Base-by-base conservation (phyloP, 2,329 filamentous ascomycete genomes). In the Ophiostoma angusticollis region DNA sequence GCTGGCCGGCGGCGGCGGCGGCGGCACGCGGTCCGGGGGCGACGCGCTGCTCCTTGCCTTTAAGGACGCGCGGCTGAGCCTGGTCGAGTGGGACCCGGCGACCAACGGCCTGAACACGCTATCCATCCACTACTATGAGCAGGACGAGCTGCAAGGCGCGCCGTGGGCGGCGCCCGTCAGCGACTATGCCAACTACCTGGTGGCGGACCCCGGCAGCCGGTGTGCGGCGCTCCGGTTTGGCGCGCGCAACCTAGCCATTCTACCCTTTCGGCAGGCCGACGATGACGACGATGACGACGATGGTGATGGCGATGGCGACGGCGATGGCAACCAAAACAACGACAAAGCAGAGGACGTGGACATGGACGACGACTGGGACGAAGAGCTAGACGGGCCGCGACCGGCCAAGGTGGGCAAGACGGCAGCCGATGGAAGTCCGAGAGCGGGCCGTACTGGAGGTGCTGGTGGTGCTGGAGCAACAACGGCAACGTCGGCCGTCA, bases 101-200 rank as follows among this genome's bases (percentile, higher is more conserved):
- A 77, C 75, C 49, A 71, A 83, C 58, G 74, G 74, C 37, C 78
- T 96, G 50, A 78, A 80, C 50, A 96, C 89, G 38, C 75, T 91
- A 46, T 96, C 89, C 37, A 89, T 98, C 52, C 91, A 98, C 64
- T 96, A 87, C 67, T 98, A 96, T 62, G 91, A 98, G 59, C 84
- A 91, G 57, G 87, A 95, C 54, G 87, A 94, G 55, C 67, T 89
- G 45, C 76, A 81, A 48, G 78, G 80, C 38, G 81, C 76, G 46
- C 87, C 89, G 0, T 95, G 86, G 80, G 78, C 81, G 36, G 72
- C 80, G 37, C 73, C 80, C 40, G 63, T 93, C 52, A 76, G 74
- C 55, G 74, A 82, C 46, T 85, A 80, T 55, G 72, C 78, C 58
- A 94, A 82, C 57, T 82, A 83, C 51, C 66, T 98, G 52, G 81